Evolutionary conservation across 2,329 filamentous ascomycete species (phyloP).

Genomic region (Lachnellula occidentalis): DNA sequence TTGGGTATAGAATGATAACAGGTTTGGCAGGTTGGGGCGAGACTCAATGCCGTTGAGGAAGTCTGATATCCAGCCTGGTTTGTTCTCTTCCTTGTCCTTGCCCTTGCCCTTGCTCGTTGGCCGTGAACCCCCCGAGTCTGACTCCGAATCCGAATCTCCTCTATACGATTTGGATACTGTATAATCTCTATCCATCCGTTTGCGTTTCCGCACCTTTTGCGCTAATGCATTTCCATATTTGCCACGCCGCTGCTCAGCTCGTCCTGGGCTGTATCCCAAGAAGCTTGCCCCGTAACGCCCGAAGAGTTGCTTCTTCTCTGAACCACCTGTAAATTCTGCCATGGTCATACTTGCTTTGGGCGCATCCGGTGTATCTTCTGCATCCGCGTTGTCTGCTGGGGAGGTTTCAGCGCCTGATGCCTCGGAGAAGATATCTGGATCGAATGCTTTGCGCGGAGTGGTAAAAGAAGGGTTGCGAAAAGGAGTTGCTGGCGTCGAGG

Average conservation of each 20-base stretch:
- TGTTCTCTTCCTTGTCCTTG: slow-evolving; percentile 20
- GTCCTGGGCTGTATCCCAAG: slow-evolving; percentile 45
- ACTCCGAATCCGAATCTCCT: slow-evolving; percentile 33
- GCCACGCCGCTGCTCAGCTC: slow-evolving; percentile 56
- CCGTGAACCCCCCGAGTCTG: slow-evolving; percentile 33
- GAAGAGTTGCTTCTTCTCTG: slow-evolving; percentile 39
- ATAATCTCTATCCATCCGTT: slow-evolving; percentile 39
- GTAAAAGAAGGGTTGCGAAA: slow-evolving; percentile 62
- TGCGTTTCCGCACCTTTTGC: slow-evolving; percentile 44
- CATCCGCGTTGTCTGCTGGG: slow-evolving; percentile 50
- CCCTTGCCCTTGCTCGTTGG: slow-evolving; percentile 29
- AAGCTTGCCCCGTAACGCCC: slow-evolving; percentile 39
- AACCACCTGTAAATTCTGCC: slow-evolving; percentile 43
- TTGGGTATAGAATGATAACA: slow-evolving; percentile 62
- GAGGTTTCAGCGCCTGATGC: slow-evolving; percentile 55
- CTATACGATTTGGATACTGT: slow-evolving; percentile 31
- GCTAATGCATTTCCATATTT: slow-evolving; percentile 43
- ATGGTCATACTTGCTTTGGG: slow-evolving; percentile 48
- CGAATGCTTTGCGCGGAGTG: slow-evolving; percentile 54
- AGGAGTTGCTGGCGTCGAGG: slow-evolving; percentile 38
- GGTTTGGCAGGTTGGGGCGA: slow-evolving; percentile 59
- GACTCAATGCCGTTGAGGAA: slow-evolving; percentile 58
- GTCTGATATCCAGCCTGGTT: slow-evolving; percentile 37
- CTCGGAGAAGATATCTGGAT: slow-evolving; percentile 49
- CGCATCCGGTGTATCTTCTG: slow-evolving; percentile 42